Evolutionary conservation across 2,329 filamentous ascomycete genomes (phyloP).

Genomic region (Penicillium digitatum): DNA sequence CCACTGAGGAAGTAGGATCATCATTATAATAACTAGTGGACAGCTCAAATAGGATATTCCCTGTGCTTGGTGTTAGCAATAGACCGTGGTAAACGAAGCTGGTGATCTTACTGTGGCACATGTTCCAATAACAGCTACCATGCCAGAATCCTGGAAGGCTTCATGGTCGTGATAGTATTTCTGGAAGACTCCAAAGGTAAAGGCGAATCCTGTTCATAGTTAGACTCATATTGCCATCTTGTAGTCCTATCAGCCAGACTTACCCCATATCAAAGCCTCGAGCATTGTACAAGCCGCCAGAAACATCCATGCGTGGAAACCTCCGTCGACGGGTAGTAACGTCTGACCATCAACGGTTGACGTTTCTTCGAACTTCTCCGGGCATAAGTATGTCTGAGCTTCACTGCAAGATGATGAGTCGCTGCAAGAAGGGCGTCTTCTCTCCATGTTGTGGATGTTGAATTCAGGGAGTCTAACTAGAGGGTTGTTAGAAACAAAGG

Average conservation of each 20-base stretch:
- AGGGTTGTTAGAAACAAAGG: background rate
- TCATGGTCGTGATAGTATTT: constrained; percentile 31
- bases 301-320: constrained; percentile 46
- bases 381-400: constrained; percentile 7
- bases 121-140: constrained; percentile 34
- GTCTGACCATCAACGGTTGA: background rate
- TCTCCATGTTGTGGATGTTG: constrained; percentile 1
- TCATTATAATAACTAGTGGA: constrained; percentile 18
- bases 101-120: constrained; percentile 23
- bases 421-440: constrained; percentile 1
- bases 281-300: constrained; percentile 50
- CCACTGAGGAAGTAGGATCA: constrained; percentile 20
- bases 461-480: background rate
- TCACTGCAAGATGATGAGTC: constrained; percentile 3
- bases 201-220: constrained; percentile 19
- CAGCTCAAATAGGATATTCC: constrained; percentile 27
- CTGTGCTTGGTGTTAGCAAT: constrained; percentile 5
- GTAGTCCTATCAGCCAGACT: constrained; percentile 3
- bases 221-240: background rate
- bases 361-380: background rate
- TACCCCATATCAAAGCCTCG: constrained; percentile 54
- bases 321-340: constrained; percentile 36
- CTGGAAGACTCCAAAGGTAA: constrained; percentile 33
- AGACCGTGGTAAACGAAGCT: accelerated
- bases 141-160: constrained; percentile 22